These are phyloP conservation scores for Backusella parvicylindrica DNA, from an alignment of 192 early-diverging fungal species.

Conservation along the genomic window DNA sequence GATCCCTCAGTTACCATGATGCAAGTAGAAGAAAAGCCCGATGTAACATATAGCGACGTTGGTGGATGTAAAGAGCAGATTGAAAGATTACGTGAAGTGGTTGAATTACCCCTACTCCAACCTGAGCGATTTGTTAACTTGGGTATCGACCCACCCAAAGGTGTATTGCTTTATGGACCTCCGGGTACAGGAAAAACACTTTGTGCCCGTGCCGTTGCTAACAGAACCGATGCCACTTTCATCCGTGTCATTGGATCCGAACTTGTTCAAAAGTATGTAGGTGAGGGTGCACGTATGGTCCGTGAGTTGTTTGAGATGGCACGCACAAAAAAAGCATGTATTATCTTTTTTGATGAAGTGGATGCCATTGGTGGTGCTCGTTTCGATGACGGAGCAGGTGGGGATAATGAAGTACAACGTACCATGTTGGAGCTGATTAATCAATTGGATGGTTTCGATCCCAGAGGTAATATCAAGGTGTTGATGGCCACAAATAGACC, in stretches of 20 bases:
- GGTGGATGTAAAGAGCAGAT: constrained; percentile 99
- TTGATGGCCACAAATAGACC: constrained; percentile 99
- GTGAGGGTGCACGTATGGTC: constrained; percentile 98
- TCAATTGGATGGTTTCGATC: constrained; percentile 99
- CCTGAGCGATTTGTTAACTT: constrained; percentile 97
- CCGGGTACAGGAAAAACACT: constrained; percentile 99
- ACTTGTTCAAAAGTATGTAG: constrained; percentile 98
- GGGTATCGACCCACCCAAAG: constrained; percentile 99
- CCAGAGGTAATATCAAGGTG: constrained; percentile 99
- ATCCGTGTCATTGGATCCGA: constrained; percentile 99
- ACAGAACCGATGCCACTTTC: constrained; percentile 99
- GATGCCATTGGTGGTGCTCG: constrained; percentile 99
- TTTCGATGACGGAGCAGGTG: constrained; percentile 97
- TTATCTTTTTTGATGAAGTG: constrained; percentile 99
- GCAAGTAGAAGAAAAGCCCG: constrained; percentile 99
- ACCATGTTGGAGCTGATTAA: constrained; percentile 99
- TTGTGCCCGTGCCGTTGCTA: constrained; percentile 97
- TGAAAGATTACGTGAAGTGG: constrained; percentile 98
- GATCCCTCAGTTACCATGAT: constrained; percentile 98
- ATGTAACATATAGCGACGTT: constrained; percentile 98
- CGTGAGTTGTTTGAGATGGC: constrained; percentile 99
- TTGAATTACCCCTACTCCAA: constrained; percentile 92
- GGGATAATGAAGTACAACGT: constrained; percentile 99
- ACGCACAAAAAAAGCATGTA: constrained; percentile 98
- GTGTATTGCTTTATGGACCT: constrained; percentile 94